Evolutionary conservation across 768 basidiomycete species (phyloP).

Genomic region (Aureoboletus auriporus): DNA sequence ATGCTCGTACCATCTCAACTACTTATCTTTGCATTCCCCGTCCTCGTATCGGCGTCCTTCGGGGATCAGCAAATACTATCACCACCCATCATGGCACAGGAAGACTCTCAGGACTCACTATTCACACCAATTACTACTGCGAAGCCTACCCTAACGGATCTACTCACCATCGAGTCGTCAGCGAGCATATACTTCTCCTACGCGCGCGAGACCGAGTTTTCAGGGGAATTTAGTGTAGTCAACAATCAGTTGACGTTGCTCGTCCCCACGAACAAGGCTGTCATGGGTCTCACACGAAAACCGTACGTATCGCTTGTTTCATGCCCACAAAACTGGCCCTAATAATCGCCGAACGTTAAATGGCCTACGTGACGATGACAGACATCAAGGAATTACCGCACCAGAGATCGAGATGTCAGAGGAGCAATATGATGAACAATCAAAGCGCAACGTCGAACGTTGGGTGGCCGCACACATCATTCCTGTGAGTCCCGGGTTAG

Average conservation of each 20-base stretch:
- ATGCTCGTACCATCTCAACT: conserved; percentile 17
- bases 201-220: conserved; percentile 67
- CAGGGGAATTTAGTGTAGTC: conserved; percentile 39
- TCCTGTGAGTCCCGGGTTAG: conserved; percentile 47
- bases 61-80: conserved; percentile 26
- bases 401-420: conserved; percentile 59
- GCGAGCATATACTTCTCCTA: conserved; percentile 85
- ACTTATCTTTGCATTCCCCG: conserved; percentile 26
- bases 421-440: conserved; percentile 55
- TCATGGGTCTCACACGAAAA: conserved; percentile 75
- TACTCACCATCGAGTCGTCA: conserved; percentile 71
- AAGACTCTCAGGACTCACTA: conserved; percentile 3
- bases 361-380: conserved; percentile 23
- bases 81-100: conserved; percentile 12
- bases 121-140: conserved; percentile 37
- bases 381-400: conserved; percentile 56
- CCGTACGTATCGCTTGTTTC: conserved; percentile 52
- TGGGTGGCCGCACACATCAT: conserved; percentile 87
- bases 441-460: conserved; percentile 64
- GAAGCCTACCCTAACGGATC: conserved; percentile 63
- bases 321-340: neutral
- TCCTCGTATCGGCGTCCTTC: conserved; percentile 28
- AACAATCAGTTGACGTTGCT: conserved; percentile 51
- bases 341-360: neutral
- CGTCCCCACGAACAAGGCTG: conserved; percentile 84